Percentiles rank a stretch among this genome's conserved stretches.
phyloP scores from a whole-genome alignment of 257 asterid species.

The Ocimum tenuiflorum region DNA sequence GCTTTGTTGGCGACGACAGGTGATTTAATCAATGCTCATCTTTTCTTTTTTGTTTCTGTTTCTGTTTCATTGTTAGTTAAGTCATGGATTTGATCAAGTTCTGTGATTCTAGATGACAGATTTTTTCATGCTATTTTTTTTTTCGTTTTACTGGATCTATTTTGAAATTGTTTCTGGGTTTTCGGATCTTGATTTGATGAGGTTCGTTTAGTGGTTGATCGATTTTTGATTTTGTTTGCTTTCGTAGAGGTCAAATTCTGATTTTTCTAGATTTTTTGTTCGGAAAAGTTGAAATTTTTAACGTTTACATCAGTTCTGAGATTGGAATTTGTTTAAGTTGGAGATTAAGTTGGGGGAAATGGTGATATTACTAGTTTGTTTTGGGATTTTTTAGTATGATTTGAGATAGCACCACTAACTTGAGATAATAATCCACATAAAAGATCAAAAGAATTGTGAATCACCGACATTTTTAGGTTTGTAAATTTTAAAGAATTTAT shows the following conservation, averaged over 20 bases:
- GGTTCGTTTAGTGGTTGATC: neutral
- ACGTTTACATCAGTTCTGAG: neutral
- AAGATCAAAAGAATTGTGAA: neutral
- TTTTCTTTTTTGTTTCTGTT: neutral
- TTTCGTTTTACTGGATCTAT: conserved; percentile 19
- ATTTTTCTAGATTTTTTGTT: conserved; percentile 6
- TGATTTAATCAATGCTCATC: conserved; percentile 1
- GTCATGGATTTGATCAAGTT: neutral
- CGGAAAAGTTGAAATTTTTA: neutral
- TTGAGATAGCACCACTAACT: neutral
- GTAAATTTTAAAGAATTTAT: neutral
- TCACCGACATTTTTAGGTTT: neutral
- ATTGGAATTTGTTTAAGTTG: neutral
- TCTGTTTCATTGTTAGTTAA: neutral
- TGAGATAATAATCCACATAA: neutral
- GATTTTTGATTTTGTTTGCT: neutral
- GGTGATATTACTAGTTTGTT: neutral
- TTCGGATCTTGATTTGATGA: conserved; percentile 16
- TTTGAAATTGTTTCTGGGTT: conserved; percentile 8
- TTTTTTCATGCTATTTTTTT: neutral
- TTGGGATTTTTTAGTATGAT: neutral
- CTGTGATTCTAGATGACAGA: neutral
- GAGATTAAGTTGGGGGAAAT: neutral
- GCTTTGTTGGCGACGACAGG: neutral
- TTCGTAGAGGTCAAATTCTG: conserved; percentile 15